Evolutionary conservation across 1,284 basidiomycete genomes (phyloP).

Genomic region (Polyporus tsugae): DNA sequence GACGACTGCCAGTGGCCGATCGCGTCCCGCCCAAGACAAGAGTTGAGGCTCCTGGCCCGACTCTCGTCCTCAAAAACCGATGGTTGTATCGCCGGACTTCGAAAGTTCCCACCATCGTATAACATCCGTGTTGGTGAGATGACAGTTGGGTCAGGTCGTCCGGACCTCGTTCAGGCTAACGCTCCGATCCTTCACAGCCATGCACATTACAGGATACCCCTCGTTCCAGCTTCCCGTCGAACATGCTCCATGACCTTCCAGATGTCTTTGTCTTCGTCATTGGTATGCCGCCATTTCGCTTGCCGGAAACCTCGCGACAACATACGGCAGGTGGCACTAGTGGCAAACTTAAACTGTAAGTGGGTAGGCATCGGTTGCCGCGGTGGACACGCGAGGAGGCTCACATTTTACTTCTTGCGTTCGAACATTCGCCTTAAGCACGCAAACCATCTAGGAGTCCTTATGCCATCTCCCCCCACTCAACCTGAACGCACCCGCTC

Average conservation of each 20-base stretch:
- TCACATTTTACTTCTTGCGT: background rate
- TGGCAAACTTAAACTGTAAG: conserved; percentile 9
- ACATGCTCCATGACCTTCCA: background rate
- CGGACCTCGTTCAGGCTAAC: background rate
- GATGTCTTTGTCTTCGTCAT: background rate
- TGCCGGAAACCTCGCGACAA: background rate
- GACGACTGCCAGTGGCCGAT: too few relatives aligned
- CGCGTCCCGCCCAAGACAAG: background rate
- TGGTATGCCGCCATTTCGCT: background rate
- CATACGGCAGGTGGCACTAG: background rate
- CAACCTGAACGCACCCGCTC: background rate
- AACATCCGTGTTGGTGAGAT: conserved; percentile 11
- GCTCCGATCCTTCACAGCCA: conserved; percentile 7
- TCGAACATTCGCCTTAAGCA: background rate
- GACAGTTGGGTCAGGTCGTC: conserved; percentile 6
- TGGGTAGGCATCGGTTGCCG: background rate
- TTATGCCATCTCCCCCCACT: conserved; percentile 1
- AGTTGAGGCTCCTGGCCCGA: background rate
- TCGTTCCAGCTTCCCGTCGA: background rate
- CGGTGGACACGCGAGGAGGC: background rate
- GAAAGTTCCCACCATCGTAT: conserved; percentile 3
- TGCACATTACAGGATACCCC: background rate
- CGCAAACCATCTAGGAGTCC: background rate
- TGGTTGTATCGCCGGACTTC: conserved; percentile 10
- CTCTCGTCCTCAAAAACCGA: conserved; percentile 2